Evolutionary conservation across 352 stramenopile species (phyloP), one percentile per base, ranked within the genome.

Genomic region (Phytopythium litorale): DNA sequence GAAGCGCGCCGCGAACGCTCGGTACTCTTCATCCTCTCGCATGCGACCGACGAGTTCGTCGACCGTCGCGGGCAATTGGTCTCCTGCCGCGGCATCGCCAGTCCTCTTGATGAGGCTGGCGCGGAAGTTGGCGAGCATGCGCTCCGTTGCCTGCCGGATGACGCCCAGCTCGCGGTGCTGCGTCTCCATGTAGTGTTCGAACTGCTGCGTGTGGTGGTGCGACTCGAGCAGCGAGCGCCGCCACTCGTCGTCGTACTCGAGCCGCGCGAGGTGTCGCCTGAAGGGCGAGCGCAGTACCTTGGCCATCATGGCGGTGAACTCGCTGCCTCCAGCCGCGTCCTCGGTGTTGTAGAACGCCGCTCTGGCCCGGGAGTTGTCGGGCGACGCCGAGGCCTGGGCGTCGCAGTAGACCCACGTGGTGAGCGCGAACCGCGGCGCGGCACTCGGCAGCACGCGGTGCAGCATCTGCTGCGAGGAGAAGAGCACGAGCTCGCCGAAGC

Each of bases 381-480:
- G 53, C 13, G 53, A 19, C 65, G 67, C 11, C 63, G 65, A 48
- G 76, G 67, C 53, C 8, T n/a, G 3, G 3, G 12, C n/a, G 33
- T 58, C 53, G 53, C 53, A 58, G 62, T 93, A 91, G 25, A 88
- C 72, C 84, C 84, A 93, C 25, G 79, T 91, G 16, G 81, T 89
- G 23, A 93, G 74, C 55, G 78, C 86, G 46, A 77, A 83, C 46
- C 84, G 73, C 4, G 76, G 73, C 28, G 72, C 72, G 12, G 15
- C 62, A 7, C 78, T 61, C 33, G 80, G 82, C 60, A 91, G 58
- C 35, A 94, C 84, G 23, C 82, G 82, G 50, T 94, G 84, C 53
- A 92, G 67, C 84, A 94, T 92, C 57, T 88, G 78, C 61, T 91
- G 71, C 21, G 79, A 91, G 2, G 75, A 89, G 64, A 94, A 94